Conservation (phyloP, 441 rosid genomes). For the Erysimum cheiri region DNA sequence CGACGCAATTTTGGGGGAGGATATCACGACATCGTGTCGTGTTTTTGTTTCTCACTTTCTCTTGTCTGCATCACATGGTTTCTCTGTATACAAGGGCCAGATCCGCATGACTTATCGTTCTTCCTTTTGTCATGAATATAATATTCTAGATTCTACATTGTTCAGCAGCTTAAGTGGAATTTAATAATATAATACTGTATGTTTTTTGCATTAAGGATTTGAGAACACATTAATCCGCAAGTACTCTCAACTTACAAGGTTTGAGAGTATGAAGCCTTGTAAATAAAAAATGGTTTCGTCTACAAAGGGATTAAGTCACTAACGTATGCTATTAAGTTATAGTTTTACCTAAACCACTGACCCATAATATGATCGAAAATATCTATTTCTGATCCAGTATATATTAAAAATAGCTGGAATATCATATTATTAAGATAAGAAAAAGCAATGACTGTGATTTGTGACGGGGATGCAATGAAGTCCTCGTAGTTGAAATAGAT, state of each 20-base stretch:
- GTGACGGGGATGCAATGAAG: constrained; percentile 1
- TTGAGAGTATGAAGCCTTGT: no score
- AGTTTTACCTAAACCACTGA: neutral
- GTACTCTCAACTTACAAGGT: neutral
- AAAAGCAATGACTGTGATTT: neutral
- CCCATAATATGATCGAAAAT: constrained; percentile 11
- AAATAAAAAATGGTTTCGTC: neutral
- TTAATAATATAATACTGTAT: neutral
- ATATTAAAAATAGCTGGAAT: neutral
- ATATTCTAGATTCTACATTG: neutral
- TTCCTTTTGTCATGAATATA: neutral
- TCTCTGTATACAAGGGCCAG: constrained; percentile 12
- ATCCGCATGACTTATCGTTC: constrained; percentile 8
- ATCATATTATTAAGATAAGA: neutral
- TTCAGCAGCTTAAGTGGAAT: neutral
- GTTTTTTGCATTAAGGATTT: neutral
- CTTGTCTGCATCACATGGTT: constrained; percentile 16
- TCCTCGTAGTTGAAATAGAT: neutral
- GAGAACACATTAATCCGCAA: neutral
- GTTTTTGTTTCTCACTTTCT: constrained; percentile 5
- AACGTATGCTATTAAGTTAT: neutral
- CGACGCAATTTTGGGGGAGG: constrained; percentile 21
- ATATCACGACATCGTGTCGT: constrained; percentile 1
- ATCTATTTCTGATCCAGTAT: constrained; percentile 2
- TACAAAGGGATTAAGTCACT: neutral